Evolutionary conservation across 768 basidiomycete species (phyloP), one percentile per base, ranked within the genome.

Genomic region (Chalciporus sphaerocephalus): DNA sequence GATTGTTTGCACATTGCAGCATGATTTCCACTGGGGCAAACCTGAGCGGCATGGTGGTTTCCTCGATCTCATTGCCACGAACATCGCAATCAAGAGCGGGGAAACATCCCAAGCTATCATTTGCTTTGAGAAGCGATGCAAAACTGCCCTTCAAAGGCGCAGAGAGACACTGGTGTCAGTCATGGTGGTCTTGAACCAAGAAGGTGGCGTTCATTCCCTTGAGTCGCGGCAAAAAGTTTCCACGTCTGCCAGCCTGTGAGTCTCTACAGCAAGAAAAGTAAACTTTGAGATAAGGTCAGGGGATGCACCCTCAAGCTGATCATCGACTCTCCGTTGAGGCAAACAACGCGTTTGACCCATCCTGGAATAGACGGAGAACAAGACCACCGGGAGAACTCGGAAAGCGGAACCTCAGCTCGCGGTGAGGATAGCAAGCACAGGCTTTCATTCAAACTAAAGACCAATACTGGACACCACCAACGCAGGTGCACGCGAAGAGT

Each of bases 1-100:
- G 39, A 5, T 57, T 49, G 35, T 69, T 67, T 12, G 68, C 61
- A 22, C 71, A 72, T 13, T 65, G 63, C 2, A 69, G 28, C 7
- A 23, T n/a, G n/a, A n/a, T 22, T 16, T 61, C 56, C 6, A 58
- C 57, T 4, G 59, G 60, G 2, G 60, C 56, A 40, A 48, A 50
- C n/a, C 27, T 34, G 41, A 61, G 58, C 12, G 56, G 36, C 16
- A 55, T 30, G 21, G 33, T 2, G 4, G 44, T 48, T 9, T 47
- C 43, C 17, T 50, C 59, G 11, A 60, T 48, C 8, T 27, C 47
- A 3, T 23, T 44, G 2, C 53, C 56, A 33, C 58, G 42, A 32
- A 39, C 30, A 24, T 55, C 46, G n/a, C 59, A 61, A 32, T 61
- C 56, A n/a, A 48, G 48, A 5, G 17, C 24, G 7, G 47, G 8